Conservation (phyloP, 345 rosid genomes). For the Gossypium anomalum region DNA sequence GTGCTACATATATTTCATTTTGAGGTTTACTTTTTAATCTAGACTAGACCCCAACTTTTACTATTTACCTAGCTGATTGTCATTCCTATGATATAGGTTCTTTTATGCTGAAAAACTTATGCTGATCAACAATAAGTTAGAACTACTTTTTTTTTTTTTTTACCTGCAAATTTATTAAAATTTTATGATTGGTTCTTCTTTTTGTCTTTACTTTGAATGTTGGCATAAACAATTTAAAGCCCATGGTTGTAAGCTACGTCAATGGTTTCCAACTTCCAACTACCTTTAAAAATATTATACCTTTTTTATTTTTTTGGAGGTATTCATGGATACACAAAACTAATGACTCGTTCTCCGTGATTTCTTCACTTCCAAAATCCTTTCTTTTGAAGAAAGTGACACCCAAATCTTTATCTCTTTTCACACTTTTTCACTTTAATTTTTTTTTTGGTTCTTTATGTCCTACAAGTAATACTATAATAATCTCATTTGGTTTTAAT, state of each 20-base stretch:
- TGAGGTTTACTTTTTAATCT: too few species aligned
- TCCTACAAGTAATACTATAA: neutral
- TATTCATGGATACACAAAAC: neutral
- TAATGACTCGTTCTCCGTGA: conserved; percentile 11
- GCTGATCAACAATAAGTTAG: neutral
- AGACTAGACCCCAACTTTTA: too few species aligned
- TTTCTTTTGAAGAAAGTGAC: conserved; percentile 7
- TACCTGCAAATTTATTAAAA: neutral
- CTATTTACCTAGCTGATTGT: too few species aligned
- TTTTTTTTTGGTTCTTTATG: neutral
- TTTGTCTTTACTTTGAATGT: neutral
- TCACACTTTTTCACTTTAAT: conserved; percentile 9
- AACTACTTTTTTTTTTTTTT: neutral
- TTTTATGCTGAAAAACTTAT: neutral
- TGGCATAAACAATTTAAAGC: neutral
- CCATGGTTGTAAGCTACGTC: conserved; percentile 5
- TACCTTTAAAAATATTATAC: neutral
- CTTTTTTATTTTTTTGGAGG: neutral
- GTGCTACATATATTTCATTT: too few species aligned
- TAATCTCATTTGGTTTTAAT: neutral
- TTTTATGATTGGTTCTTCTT: neutral
- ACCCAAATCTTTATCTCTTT: conserved; percentile 6
- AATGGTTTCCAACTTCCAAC: conserved; percentile 10
- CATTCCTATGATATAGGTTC: neutral
- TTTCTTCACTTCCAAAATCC: neutral